Conservation (phyloP, 257 asterid genomes). For the Primulina tabacum region DNA sequence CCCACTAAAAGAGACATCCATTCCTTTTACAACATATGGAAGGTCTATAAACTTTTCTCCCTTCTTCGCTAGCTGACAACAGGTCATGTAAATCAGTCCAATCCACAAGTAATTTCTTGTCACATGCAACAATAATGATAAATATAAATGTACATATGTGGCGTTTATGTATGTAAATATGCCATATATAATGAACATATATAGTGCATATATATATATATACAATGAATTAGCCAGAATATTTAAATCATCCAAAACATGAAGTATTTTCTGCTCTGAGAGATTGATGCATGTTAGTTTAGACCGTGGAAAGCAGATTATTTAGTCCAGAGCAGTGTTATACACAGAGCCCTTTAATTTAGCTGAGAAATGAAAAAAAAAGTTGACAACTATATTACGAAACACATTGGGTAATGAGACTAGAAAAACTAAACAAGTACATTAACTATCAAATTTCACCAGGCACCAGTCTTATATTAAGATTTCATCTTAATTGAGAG, state of each 20-base stretch:
- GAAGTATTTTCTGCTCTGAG: neutral
- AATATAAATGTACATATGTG: neutral
- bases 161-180: no score
- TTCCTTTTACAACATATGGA: constrained; percentile 95
- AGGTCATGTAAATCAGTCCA: constrained; percentile 11
- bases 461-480: neutral
- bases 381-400: neutral
- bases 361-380: neutral
- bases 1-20: constrained; percentile 99
- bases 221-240: neutral
- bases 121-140: constrained; percentile 1
- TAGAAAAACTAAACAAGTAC: neutral
- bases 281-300: neutral
- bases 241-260: neutral
- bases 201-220: neutral
- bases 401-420: neutral
- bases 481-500: neutral
- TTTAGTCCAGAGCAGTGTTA: no score
- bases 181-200: no score
- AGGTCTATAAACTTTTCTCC: constrained; percentile 86
- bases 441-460: neutral
- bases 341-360: neutral
- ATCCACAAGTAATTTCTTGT: neutral
- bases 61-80: constrained; percentile 85
- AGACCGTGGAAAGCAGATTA: neutral